These are phyloP conservation scores for Petunia hybrid DNA, from an alignment of 305 asterid species.

Conservation along the genomic window DNA sequence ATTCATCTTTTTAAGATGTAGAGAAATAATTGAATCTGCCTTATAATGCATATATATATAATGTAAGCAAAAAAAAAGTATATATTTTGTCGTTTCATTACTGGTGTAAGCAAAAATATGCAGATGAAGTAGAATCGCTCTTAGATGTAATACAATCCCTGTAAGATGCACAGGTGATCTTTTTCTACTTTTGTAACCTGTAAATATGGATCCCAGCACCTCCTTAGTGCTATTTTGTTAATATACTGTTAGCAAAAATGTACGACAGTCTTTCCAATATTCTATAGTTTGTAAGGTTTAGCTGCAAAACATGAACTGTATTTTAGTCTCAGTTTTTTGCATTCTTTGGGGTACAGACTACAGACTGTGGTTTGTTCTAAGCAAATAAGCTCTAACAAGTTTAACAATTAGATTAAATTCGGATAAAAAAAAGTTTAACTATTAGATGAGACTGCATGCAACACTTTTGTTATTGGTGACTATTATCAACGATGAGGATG, in stretches of 20 bases:
- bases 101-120: no score
- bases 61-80: no score
- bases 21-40: constrained; percentile 20
- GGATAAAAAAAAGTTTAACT: neutral
- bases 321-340: neutral
- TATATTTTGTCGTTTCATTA: no score
- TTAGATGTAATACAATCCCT: no score
- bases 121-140: no score
- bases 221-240: no score
- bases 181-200: no score
- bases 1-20: neutral
- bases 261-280: neutral
- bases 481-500: neutral
- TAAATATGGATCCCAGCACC: no score
- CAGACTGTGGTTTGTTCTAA: neutral
- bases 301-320: neutral
- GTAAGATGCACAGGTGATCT: no score
- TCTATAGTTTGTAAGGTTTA: neutral
- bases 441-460: neutral
- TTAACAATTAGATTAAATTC: neutral
- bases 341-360: constrained; percentile 1
- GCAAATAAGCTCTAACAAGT: constrained; percentile 14
- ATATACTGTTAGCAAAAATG: neutral
- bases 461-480: neutral
- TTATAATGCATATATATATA: neutral